These are phyloP conservation scores for Herpotrichia juniperi DNA, from an alignment of 2,329 filamentous ascomycete species.

Conservation along the genomic window DNA sequence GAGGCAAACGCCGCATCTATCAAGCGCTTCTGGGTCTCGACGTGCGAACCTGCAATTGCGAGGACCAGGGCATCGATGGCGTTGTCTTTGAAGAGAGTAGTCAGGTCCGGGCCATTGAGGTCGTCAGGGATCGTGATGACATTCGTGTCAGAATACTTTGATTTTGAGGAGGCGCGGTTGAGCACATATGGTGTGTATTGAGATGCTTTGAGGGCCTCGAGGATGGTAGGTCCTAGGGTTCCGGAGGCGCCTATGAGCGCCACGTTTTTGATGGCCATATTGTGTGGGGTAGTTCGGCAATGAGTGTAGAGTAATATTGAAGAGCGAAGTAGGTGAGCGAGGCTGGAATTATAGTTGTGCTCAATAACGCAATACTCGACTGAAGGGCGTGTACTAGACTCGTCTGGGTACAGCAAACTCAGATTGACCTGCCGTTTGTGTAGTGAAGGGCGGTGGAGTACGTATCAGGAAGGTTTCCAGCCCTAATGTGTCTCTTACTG, in stretches of 20 bases:
- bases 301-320: too few species aligned
- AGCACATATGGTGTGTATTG: constrained; percentile 41
- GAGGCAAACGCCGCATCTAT: constrained; percentile 64
- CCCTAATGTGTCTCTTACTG: too few species aligned
- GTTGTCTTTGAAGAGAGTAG: constrained; percentile 51
- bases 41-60: constrained; percentile 53
- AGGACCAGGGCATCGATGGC: constrained; percentile 58
- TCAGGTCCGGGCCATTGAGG: constrained; percentile 35
- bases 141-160: constrained; percentile 50
- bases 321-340: too few species aligned
- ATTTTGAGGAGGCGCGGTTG: constrained; percentile 42
- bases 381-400: too few species aligned
- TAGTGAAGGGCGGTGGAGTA: too few species aligned
- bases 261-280: constrained; percentile 44
- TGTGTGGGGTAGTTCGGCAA: too few species aligned
- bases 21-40: constrained; percentile 56
- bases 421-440: too few species aligned
- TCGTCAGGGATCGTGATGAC: constrained; percentile 49
- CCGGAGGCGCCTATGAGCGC: constrained; percentile 48
- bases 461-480: too few species aligned
- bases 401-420: too few species aligned
- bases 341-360: too few species aligned
- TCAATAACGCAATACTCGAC: too few species aligned
- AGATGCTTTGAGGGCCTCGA: constrained; percentile 36
- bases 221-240: constrained; percentile 40